Base-by-base conservation (phyloP, 2,329 filamentous ascomycete genomes). In the Diaporthe aspalathi region DNA sequence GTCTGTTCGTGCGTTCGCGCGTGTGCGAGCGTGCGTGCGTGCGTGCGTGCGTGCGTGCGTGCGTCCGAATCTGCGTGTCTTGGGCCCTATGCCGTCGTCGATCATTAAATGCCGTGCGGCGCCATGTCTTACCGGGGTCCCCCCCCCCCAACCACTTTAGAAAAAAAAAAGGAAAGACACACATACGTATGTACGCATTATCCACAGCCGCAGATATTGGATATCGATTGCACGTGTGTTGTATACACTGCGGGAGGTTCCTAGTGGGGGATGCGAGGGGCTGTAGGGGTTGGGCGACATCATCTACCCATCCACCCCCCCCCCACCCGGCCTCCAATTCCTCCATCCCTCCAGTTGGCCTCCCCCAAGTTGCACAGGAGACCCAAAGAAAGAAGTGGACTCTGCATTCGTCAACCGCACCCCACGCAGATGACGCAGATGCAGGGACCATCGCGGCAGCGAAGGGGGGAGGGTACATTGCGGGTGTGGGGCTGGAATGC, bases 381-480 rank as follows among this genome's bases (percentile, higher is more conserved):
- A 22, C 20, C 16, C 5, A 6, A 16, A 40, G 11, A 50, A 68
- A 40, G 22, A 54, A 52, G 66, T 68, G 53, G 67, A 35, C 40
- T 60, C 40, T 35, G 71, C 67, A 63, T 65, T 72, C 67, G 71
- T 70, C 71, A 70, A 72, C 71, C 27, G 52, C 53, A 54, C 71
- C 68, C 68, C 71, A 72, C 71, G 65, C 40, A 49, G 53, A 67
- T 70, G 71, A 72, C 71, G 71, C 71, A 70, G 29, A 9, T 60
- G 67, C 57, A 72, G 67, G 70, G 67, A 62, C 67, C 66, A 57
- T 52, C 38, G 45, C 35, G 52, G 68, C 47, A 53, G 40, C 7
- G 29, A 12, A 35, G 16, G 11, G 29, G 54, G 57, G 17, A 65
- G 35, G 40, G 52, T 56, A 32, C 52, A 53, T 53, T 65, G 60